Base-by-base conservation (phyloP, 2,329 filamentous ascomycete genomes). In the Colletotrichum musicola region DNA sequence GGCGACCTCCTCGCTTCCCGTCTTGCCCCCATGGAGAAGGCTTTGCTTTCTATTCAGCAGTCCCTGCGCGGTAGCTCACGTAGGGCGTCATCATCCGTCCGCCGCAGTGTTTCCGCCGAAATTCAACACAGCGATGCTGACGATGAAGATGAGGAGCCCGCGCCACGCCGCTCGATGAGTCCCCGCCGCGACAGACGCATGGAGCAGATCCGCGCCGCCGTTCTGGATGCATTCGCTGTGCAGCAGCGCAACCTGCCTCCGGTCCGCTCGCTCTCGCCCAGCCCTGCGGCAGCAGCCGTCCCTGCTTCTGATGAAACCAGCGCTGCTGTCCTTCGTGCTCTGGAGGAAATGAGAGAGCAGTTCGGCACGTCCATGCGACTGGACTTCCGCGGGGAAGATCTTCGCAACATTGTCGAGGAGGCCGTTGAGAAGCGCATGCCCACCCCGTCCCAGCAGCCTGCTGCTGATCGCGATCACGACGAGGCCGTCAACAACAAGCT, bases 51-150 rank as follows among this genome's bases (percentile, higher is more conserved):
- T 27, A 97, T 98, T 47, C 92, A 95, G 73, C 84, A 91, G 63
- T 89, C 89, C 4, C 80, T 97, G 62, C 84, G 85, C 18, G 82
- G 84, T 50, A 84, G 92, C 73, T 85, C 88, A 30, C 83, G 84
- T 35, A 84, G 84, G 62, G 83, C 85, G 14, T 82, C 84, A 27
- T 88, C 89, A 12, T 88, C 84, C 63, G 51, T 66, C n/a, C 84
- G 87, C 35, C 88, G 90, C 73, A 93, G 90, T 77, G 80, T 89
- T 47, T 95, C 92, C 54, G 88, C 85, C n/a, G 92, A 94, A 35
- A 76, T 86, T 4, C 85, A 88, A 55, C 90, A 97, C 68, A 98
- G 95, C 77, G 96, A 98, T 80, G 95, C 96, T 12, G 95, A 98
- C 77, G 95, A 97, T 71, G 94, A 97, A 76, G 95, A 97, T 72